Evolutionary conservation across 1,139 yeast genomes (phyloP).

Genomic region (Pneumocystis canis): DNA sequence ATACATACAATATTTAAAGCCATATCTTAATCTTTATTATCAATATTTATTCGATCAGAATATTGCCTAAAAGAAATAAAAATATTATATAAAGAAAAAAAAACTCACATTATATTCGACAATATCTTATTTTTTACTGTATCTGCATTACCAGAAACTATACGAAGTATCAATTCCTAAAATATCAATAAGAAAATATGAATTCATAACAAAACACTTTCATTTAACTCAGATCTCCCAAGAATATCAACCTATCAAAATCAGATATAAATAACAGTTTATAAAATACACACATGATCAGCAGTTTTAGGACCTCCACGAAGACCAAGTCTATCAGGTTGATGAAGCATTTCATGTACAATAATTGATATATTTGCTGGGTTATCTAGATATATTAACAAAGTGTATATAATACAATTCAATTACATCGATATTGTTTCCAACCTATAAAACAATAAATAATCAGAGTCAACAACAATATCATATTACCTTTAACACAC

Average conservation of each 20-base stretch:
- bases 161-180: constrained; percentile 47
- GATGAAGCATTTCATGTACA: constrained; percentile 80
- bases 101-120: constrained; percentile 43
- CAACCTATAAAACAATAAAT: not conserved
- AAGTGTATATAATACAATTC: not conserved
- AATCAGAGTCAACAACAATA: not conserved
- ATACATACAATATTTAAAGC: not conserved
- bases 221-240: constrained; percentile 79
- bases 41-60: not conserved
- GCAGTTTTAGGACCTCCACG: constrained; percentile 97
- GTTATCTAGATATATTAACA: constrained; percentile 29
- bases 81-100: constrained; percentile 18
- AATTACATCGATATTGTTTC: not conserved
- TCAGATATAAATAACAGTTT: not conserved
- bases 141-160: constrained; percentile 69
- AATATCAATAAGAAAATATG: not conserved
- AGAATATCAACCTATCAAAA: constrained; percentile 22
- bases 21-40: not conserved
- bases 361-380: constrained; percentile 64
- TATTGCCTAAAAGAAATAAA: not conserved
- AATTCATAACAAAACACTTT: constrained; percentile 21
- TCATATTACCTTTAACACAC: constrained; percentile 14
- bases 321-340: constrained; percentile 84
- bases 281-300: constrained; percentile 76
- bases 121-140: constrained; percentile 36